Percentiles rank a stretch among this genome's conserved stretches.
Evolutionary conservation across 2,329 filamentous ascomycete genomes (phyloP).

Genomic region (Sporothrix mexicana): DNA sequence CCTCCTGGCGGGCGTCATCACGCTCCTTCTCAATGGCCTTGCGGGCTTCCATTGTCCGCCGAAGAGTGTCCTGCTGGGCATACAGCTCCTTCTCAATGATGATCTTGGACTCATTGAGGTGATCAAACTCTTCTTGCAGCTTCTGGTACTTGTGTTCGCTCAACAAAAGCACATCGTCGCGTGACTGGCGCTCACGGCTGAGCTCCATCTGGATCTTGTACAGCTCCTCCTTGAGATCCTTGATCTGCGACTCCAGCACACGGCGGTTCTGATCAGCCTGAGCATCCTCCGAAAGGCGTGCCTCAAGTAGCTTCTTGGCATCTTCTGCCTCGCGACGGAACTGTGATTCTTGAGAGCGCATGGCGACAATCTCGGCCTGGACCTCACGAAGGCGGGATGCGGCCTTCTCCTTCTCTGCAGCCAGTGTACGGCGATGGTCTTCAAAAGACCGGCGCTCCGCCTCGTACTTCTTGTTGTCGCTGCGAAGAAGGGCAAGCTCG

Average conservation of each 20-base stretch:
- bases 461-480: conserved; percentile 82
- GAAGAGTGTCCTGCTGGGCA: conserved; percentile 87
- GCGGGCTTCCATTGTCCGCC: conserved; percentile 82
- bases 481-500: conserved; percentile 82
- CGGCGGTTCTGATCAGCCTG: conserved; percentile 82
- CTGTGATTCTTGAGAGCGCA: conserved; percentile 82
- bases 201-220: conserved; percentile 86
- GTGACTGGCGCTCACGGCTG: conserved; percentile 87
- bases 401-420: conserved; percentile 78
- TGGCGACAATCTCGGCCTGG: conserved; percentile 84
- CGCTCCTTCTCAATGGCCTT: conserved; percentile 82
- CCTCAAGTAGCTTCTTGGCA: conserved; percentile 83
- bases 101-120: conserved; percentile 91
- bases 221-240: conserved; percentile 83
- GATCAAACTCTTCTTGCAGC: conserved; percentile 83
- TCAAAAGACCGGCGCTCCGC: conserved; percentile 80
- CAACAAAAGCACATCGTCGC: conserved; percentile 90
- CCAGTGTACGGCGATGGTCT: conserved; percentile 74
- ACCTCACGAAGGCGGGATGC: conserved; percentile 78
- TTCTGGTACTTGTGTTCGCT: conserved; percentile 85
- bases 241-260: conserved; percentile 84
- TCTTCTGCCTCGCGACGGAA: conserved; percentile 89
- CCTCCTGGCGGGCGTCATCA: conserved; percentile 85
- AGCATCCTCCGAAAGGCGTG: conserved; percentile 86
- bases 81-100: conserved; percentile 98